Evolutionary conservation across 1,284 basidiomycete species (phyloP).

Genomic region (Puccinia polysora): DNA sequence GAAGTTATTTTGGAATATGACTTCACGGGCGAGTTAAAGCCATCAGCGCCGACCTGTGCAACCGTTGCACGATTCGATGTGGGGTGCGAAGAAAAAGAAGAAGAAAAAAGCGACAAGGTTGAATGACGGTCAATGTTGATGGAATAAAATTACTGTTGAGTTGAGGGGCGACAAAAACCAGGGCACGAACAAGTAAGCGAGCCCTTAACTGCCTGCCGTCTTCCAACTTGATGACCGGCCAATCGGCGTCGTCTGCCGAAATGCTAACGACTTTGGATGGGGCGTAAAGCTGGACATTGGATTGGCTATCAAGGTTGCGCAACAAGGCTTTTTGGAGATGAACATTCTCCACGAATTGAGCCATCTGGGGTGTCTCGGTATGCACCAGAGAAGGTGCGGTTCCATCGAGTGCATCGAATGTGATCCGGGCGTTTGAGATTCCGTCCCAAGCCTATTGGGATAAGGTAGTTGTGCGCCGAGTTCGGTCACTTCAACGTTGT

Average conservation of each 20-base stretch:
- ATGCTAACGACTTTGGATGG: slow-evolving; percentile 49
- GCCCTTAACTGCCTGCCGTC: slow-evolving; percentile 63
- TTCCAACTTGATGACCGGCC: slow-evolving; percentile 70
- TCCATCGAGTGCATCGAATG: slow-evolving; percentile 61
- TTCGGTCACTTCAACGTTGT: neutral
- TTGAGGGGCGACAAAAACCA: neutral
- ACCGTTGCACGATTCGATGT: neutral
- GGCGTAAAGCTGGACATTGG: slow-evolving; percentile 48
- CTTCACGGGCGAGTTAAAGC: slow-evolving; percentile 88
- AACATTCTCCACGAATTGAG: slow-evolving; percentile 78
- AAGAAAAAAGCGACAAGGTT: neutral
- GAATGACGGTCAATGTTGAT: neutral
- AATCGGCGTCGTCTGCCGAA: slow-evolving; percentile 52
- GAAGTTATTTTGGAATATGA: slow-evolving; percentile 78
- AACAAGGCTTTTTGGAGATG: slow-evolving; percentile 81
- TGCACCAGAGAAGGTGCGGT: slow-evolving; percentile 54
- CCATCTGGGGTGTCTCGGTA: slow-evolving; percentile 59
- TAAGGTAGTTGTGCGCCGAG: slow-evolving; percentile 54
- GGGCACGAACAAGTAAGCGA: slow-evolving; percentile 63
- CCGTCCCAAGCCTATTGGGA: slow-evolving; percentile 70
- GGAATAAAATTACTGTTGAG: neutral
- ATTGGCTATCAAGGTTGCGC: slow-evolving; percentile 55
- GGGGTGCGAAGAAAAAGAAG: neutral
- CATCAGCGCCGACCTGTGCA: slow-evolving; percentile 83
- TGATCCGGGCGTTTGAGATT: slow-evolving; percentile 70